A percentile compares a stretch with the other conserved stretches of the same genome.
Conservation (phyloP, 108 stramenopile genomes). For the Nitzschia palea region DNA sequence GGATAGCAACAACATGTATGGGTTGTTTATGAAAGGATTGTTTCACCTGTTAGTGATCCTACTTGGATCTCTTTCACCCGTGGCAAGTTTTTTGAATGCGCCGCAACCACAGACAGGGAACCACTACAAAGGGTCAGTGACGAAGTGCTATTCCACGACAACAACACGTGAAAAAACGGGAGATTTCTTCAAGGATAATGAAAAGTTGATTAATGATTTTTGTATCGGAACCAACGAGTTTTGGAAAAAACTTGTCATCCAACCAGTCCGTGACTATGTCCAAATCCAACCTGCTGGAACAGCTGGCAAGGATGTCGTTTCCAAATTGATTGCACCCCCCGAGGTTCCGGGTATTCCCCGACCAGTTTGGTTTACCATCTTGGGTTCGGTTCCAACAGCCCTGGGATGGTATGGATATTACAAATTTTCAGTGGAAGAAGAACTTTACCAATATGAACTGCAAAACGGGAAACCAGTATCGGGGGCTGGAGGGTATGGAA, state of each 20-base stretch:
- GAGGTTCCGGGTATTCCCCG: constrained; percentile 61
- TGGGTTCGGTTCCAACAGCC: constrained; percentile 57
- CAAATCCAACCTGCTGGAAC: constrained; percentile 45
- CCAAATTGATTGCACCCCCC: constrained; percentile 55
- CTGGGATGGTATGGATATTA: constrained; percentile 76
- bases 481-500: constrained; percentile 71
- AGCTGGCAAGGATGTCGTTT: constrained; percentile 34
- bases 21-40: no score
- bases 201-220: constrained; percentile 44
- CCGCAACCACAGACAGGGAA: no score
- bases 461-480: constrained; percentile 35
- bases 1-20: no score
- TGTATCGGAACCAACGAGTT: constrained; percentile 62
- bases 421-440: constrained; percentile 72
- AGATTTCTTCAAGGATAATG: constrained; percentile 13
- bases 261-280: constrained; percentile 53
- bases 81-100: no score
- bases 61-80: no score
- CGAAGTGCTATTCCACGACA: constrained; percentile 1
- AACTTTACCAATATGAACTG: constrained; percentile 65
- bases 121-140: no score
- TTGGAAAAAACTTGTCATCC: constrained; percentile 54
- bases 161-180: neutral
- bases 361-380: constrained; percentile 69
- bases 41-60: no score